phyloP scores from a whole-genome alignment of 805 yeast species.

The Saturnispora quitensis region DNA sequence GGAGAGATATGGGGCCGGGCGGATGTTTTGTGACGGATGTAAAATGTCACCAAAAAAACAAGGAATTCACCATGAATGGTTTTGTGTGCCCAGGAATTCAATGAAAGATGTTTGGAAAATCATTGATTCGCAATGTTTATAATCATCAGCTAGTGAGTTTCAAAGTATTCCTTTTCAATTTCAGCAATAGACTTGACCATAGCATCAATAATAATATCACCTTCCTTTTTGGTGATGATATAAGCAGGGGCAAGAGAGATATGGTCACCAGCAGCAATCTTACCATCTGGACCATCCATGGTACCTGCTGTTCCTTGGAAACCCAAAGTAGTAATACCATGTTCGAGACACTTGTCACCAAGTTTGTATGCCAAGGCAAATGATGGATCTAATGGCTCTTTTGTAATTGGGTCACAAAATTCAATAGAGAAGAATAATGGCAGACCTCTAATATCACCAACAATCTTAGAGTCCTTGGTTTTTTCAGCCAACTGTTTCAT shows the following conservation, averaged over 20 bases:
- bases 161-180: constrained; percentile 14
- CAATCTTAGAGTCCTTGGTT: constrained; percentile 26
- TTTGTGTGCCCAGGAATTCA: constrained; percentile 38
- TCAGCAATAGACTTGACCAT: constrained; percentile 15
- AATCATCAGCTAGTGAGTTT: background rate
- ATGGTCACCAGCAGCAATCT: constrained; percentile 19
- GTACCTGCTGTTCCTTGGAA: constrained; percentile 34
- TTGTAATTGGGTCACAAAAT: constrained; percentile 36
- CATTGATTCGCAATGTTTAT: constrained; percentile 8
- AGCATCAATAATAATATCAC: constrained; percentile 29
- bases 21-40: constrained; percentile 32
- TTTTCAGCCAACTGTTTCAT: constrained; percentile 28
- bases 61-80: constrained; percentile 45
- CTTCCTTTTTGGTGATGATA: constrained; percentile 32
- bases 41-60: background rate
- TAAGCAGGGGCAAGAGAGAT: constrained; percentile 38
- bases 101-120: constrained; percentile 23
- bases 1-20: constrained; percentile 37
- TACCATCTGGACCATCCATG: constrained; percentile 28
- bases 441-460: constrained; percentile 46
- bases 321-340: constrained; percentile 36
- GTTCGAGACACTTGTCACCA: constrained; percentile 28
- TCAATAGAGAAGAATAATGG: constrained; percentile 51
- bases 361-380: constrained; percentile 25
- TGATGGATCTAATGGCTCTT: constrained; percentile 34